Evolutionary conservation across 768 basidiomycete species (phyloP).

Genomic region (Pholiota microspora): DNA sequence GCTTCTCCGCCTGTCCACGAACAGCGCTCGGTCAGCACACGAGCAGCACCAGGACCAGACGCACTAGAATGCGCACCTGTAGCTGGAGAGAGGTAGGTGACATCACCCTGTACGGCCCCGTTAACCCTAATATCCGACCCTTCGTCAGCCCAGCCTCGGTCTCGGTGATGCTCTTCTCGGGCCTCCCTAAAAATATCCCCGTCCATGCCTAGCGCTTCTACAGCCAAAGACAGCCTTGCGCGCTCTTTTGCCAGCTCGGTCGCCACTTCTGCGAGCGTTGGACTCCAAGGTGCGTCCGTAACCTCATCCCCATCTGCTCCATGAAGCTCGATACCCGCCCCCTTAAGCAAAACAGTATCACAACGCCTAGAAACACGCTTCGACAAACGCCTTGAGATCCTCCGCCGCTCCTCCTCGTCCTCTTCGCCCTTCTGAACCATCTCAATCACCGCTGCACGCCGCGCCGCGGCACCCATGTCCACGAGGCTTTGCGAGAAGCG

Average conservation of each 20-base stretch:
- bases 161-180: no score
- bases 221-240: not conserved
- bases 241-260: not conserved
- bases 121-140: not conserved
- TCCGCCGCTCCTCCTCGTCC: slow-evolving; percentile 10
- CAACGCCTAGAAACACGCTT: no score
- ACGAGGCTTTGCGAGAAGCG: slow-evolving; percentile 8
- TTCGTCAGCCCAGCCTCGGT: not conserved
- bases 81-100: not conserved
- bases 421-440: slow-evolving; percentile 10
- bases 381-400: not conserved
- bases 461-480: slow-evolving; percentile 5
- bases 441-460: slow-evolving; percentile 2
- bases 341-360: no score
- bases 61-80: not conserved
- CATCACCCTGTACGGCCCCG: no score
- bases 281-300: not conserved
- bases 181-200: not conserved
- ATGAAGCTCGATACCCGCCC: no score
- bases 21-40: no score
- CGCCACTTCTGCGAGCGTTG: slow-evolving; percentile 4
- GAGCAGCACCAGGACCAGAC: no score
- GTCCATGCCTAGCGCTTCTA: not conserved
- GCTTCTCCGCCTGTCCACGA: not conserved
- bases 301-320: slow-evolving; percentile 5